Evolutionary conservation across 768 basidiomycete species (phyloP).

Genomic region (Inosperma sp.): DNA sequence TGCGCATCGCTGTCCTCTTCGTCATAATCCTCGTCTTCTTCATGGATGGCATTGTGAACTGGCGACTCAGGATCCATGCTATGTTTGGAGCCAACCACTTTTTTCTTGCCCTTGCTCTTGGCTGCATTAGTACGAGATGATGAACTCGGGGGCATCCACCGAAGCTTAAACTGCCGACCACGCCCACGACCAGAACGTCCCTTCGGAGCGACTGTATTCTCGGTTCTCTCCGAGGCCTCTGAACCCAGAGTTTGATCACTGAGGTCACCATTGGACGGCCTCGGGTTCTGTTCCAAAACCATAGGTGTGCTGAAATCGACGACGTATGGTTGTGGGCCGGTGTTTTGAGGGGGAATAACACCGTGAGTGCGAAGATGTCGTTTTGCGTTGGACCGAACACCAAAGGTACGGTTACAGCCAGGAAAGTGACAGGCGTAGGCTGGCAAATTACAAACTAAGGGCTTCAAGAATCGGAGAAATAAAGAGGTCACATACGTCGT

Average conservation of each 20-base stretch:
- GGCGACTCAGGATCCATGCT: not conserved
- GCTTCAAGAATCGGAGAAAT: not conserved
- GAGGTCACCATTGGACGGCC: not conserved
- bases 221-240: not conserved
- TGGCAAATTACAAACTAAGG: conserved; percentile 16
- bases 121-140: conserved; percentile 26
- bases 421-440: conserved; percentile 53
- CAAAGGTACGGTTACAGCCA: conserved; percentile 62
- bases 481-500: conserved; percentile 39
- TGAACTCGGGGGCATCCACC: conserved; percentile 43
- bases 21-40: not conserved
- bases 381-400: conserved; percentile 77
- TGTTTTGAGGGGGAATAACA: conserved; percentile 26
- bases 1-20: not conserved
- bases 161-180: conserved; percentile 26
- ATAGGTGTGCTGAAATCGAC: conserved; percentile 40
- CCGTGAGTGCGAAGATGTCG: conserved; percentile 77
- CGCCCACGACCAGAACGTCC: not conserved
- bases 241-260: not conserved
- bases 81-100: not conserved
- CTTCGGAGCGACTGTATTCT: not conserved
- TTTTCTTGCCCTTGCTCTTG: conserved; percentile 4
- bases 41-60: too few relatives aligned
- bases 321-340: conserved; percentile 25
- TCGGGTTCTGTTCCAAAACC: conserved; percentile 20